Evolutionary conservation across 305 asterid genomes (phyloP).

Genomic region (Salvia sclarea): DNA sequence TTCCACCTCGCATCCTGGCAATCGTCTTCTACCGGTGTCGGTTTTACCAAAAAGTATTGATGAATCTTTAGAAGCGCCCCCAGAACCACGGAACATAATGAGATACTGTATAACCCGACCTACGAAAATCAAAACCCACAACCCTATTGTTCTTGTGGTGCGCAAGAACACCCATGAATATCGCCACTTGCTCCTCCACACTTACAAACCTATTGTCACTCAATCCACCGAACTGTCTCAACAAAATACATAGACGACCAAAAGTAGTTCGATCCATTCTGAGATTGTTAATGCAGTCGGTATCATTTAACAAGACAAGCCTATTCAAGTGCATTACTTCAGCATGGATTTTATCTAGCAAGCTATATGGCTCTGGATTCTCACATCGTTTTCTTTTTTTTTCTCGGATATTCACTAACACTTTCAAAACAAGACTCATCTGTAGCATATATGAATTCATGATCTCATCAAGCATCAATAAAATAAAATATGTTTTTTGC

Average conservation of each 20-base stretch:
- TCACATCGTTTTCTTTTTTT: background rate
- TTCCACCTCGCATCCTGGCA: background rate
- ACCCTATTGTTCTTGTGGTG: background rate
- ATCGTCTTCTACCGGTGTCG: background rate
- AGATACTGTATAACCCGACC: background rate
- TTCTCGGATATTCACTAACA: too few relatives aligned
- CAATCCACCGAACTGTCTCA: background rate
- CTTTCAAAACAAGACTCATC: too few relatives aligned
- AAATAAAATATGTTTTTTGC: too few relatives aligned
- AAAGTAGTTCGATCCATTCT: background rate
- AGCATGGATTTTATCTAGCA: background rate
- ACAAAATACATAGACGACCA: background rate
- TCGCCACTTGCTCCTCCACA: background rate
- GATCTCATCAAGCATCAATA: too few relatives aligned
- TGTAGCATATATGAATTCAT: too few relatives aligned
- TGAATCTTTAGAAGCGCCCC: too few relatives aligned
- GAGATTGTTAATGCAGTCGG: background rate
- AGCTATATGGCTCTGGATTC: too few relatives aligned
- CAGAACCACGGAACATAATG: background rate
- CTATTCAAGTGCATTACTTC: background rate
- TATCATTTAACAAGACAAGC: background rate
- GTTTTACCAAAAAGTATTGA: background rate
- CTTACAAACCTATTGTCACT: background rate
- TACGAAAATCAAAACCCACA: background rate
- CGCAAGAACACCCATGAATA: background rate